A percentile compares a stretch with the other conserved stretches of the same genome.
These are phyloP conservation scores for Thielaviopsis euricoi DNA, from an alignment of 2,329 filamentous ascomycete species.

Conservation along the genomic window DNA sequence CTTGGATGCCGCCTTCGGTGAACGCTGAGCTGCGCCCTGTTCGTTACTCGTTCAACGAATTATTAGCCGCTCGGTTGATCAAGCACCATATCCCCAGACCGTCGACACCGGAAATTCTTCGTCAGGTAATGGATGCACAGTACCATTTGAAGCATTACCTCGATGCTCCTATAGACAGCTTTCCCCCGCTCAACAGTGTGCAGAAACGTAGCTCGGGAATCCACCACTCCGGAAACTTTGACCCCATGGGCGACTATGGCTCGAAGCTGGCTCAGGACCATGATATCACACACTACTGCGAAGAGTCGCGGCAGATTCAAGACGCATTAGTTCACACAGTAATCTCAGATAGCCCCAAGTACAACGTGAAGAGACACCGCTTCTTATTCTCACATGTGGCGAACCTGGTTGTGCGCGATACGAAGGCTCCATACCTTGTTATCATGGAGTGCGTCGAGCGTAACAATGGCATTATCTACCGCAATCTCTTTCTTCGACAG, in stretches of 20 bases:
- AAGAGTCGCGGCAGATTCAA: not conserved
- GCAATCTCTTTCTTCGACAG: conserved; percentile 7
- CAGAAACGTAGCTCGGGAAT: not conserved
- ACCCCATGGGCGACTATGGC: not conserved
- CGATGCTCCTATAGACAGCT: not conserved
- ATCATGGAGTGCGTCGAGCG: conserved; percentile 7
- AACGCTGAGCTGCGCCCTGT: not conserved
- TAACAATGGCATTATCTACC: not conserved
- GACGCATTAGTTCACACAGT: not conserved
- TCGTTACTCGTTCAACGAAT: not conserved
- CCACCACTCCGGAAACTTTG: conserved; percentile 3
- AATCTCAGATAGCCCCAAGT: not conserved
- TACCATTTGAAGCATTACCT: not conserved
- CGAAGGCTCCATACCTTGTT: not conserved
- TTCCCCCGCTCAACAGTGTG: not conserved
- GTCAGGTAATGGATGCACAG: not conserved
- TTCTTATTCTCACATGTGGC: conserved; percentile 3
- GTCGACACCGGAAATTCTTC: conserved; percentile 5
- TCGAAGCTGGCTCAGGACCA: not conserved
- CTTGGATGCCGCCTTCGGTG: not conserved
- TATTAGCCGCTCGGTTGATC: not conserved
- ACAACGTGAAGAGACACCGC: conserved; percentile 3
- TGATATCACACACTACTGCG: not conserved
- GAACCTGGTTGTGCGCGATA: not conserved
- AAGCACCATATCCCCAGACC: conserved; percentile 1